phyloP scores from a whole-genome alignment of 2,329 filamentous ascomycete species.

The Monosporascus sp. region DNA sequence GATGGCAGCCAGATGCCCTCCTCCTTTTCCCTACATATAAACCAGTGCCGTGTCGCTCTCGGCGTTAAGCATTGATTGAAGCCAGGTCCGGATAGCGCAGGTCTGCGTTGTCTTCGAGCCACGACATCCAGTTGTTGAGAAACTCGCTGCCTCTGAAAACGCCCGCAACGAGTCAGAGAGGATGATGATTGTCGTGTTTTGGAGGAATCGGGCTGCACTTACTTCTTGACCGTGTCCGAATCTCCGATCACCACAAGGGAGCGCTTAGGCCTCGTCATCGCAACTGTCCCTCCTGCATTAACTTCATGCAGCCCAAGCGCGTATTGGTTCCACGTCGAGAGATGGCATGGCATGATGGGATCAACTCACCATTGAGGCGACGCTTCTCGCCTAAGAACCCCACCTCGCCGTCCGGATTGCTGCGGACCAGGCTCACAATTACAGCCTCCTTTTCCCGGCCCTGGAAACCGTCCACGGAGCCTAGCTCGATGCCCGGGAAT shows the following conservation, averaged over 20 bases:
- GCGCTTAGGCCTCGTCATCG: conserved; percentile 91
- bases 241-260: conserved; percentile 90
- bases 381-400: conserved; percentile 91
- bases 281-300: conserved; percentile 53
- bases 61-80: conserved; percentile 17
- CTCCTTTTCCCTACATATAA: background rate
- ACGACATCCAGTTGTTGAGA: conserved; percentile 85
- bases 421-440: conserved; percentile 87
- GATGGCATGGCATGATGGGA: background rate
- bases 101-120: conserved; percentile 84
- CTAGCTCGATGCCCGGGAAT: conserved; percentile 85
- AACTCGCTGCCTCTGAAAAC: conserved; percentile 65
- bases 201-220: conserved; percentile 34
- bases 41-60: no score
- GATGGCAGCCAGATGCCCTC: background rate
- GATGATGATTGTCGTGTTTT: background rate
- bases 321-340: background rate
- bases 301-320: conserved; percentile 10
- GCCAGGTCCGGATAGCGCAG: conserved; percentile 74
- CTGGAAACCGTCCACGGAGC: conserved; percentile 95
- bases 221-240: conserved; percentile 87
- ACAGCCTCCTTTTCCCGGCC: conserved; percentile 96
- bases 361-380: conserved; percentile 73
- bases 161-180: conserved; percentile 8
- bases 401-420: conserved; percentile 80